Conservation (phyloP, 306 rosid species). For the Hippophae gyantsensis region DNA sequence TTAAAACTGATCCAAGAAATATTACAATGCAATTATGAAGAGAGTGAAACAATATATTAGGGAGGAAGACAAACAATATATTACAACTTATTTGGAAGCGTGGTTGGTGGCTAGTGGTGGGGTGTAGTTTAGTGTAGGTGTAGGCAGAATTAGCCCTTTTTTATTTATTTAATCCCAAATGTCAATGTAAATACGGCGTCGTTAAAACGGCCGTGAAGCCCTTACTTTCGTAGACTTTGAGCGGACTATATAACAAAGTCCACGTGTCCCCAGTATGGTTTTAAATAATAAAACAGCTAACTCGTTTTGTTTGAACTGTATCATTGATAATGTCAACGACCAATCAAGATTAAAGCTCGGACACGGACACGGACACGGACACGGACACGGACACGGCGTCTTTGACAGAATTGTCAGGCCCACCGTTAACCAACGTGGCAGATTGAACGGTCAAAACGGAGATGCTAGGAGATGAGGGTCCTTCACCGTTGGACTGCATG, state of each 20-base stretch:
- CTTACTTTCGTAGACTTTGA: constrained; percentile 45
- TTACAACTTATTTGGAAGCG: background rate
- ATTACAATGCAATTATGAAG: background rate
- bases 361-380: no score
- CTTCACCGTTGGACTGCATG: constrained; percentile 46
- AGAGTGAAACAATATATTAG: background rate
- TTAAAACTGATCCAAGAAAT: no score
- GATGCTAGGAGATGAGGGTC: constrained; percentile 78
- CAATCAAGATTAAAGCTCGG: no score
- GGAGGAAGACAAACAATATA: background rate
- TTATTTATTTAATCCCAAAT: constrained; percentile 29
- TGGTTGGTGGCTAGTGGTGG: background rate
- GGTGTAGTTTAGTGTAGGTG: background rate
- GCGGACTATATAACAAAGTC: background rate
- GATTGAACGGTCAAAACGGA: constrained; percentile 78
- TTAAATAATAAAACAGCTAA: no score
- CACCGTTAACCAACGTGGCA: constrained; percentile 37
- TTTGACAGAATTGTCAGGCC: constrained; percentile 38
- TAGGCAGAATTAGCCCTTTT: background rate
- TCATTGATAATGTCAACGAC: no score
- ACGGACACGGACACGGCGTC: constrained; percentile 69
- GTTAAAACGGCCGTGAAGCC: no score
- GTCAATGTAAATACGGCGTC: constrained; percentile 67
- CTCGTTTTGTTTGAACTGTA: no score
- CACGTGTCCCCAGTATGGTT: background rate